These are phyloP conservation scores for Gymnopilus junonius DNA, from an alignment of 768 basidiomycete genomes.

Conservation along the genomic window DNA sequence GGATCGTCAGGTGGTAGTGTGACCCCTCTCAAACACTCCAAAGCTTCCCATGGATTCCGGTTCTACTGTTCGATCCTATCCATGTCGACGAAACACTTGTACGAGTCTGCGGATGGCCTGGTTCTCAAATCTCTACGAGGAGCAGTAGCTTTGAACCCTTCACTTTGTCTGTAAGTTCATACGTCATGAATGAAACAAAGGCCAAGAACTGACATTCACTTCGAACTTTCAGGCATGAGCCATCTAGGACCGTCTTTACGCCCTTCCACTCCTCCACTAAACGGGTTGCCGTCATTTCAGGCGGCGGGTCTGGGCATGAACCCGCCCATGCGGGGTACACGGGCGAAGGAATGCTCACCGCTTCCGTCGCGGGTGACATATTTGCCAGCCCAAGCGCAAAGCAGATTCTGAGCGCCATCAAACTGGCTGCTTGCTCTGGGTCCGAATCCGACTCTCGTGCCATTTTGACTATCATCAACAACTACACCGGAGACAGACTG, in stretches of 20 bases:
- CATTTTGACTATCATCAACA: conserved; percentile 47
- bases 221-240: conserved; percentile 32
- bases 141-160: conserved; percentile 43
- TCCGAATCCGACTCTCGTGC: conserved; percentile 23
- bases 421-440: conserved; percentile 42
- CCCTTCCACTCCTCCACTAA: conserved; percentile 19
- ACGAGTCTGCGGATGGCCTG: conserved; percentile 42
- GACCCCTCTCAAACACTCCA: neutral
- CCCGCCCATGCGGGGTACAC: conserved; percentile 63
- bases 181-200: neutral
- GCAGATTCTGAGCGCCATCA: conserved; percentile 54
- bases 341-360: conserved; percentile 58
- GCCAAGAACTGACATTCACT: neutral
- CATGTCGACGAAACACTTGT: conserved; percentile 50
- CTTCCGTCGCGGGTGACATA: conserved; percentile 62
- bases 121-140: conserved; percentile 48
- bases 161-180: conserved; percentile 38
- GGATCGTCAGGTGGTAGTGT: neutral
- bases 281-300: conserved; percentile 47
- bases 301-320: conserved; percentile 63
- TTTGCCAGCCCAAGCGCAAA: conserved; percentile 67
- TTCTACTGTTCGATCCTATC: neutral
- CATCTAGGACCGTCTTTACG: conserved; percentile 35
- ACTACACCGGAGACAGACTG: conserved; percentile 60
- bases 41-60: neutral